A percentile compares a stretch with the other conserved stretches of the same genome.
Conservation (phyloP, 441 rosid species). For the Arabidopsis hybrid region DNA sequence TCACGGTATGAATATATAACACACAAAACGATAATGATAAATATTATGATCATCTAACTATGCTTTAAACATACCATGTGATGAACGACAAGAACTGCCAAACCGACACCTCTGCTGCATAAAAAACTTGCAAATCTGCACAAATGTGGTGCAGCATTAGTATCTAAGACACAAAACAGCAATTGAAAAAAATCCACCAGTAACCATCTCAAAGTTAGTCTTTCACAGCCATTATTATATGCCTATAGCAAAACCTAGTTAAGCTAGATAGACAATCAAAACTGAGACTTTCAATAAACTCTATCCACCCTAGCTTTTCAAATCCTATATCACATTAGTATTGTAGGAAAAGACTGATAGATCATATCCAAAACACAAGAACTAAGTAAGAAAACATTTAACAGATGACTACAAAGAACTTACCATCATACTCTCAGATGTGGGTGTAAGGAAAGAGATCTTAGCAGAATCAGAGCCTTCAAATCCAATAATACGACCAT, state of each 20-base stretch:
- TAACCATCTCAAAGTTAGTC: conserved; percentile 1
- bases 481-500: conserved; percentile 72
- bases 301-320: not conserved
- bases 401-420: conserved; percentile 13
- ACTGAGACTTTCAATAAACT: not conserved
- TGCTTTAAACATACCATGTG: conserved; percentile 74
- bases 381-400: no score
- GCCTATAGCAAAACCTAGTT: conserved; percentile 17
- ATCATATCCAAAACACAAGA: no score
- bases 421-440: conserved; percentile 90
- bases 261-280: conserved; percentile 5
- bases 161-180: conserved; percentile 43
- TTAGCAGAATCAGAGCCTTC: conserved; percentile 64
- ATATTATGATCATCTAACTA: conserved; percentile 2
- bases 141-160: conserved; percentile 62
- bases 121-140: conserved; percentile 99
- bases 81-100: conserved; percentile 89
- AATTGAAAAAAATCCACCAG: conserved; percentile 4
- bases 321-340: no score
- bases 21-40: conserved; percentile 9
- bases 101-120: conserved; percentile 95
- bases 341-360: no score
- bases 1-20: conserved; percentile 1
- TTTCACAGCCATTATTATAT: not conserved
- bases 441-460: conserved; percentile 86